phyloP scores from a whole-genome alignment of 768 basidiomycete genomes.

The Dacryopinax primogenitus region DNA sequence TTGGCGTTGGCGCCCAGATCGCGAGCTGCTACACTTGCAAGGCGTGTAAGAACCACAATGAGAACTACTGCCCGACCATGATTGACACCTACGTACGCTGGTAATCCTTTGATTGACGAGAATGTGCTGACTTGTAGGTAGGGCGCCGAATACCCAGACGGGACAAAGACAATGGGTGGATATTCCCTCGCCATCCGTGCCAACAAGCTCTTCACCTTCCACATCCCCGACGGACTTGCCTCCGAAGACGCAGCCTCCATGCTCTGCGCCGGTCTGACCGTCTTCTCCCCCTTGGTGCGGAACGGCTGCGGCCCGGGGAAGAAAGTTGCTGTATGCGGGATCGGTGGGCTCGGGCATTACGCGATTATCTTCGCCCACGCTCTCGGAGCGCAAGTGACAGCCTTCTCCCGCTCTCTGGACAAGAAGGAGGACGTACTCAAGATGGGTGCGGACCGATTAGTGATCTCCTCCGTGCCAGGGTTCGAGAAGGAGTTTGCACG shows the following conservation, averaged over 20 bases:
- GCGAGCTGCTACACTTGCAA: constrained; percentile 20
- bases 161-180: constrained; percentile 15
- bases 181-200: constrained; percentile 31
- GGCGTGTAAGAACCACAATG: constrained; percentile 8
- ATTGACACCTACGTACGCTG: constrained; percentile 21
- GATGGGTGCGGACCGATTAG: constrained; percentile 29
- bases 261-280: constrained; percentile 30
- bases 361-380: constrained; percentile 29
- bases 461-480: constrained; percentile 25
- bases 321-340: constrained; percentile 34
- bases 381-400: constrained; percentile 30
- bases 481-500: constrained; percentile 20
- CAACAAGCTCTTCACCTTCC: constrained; percentile 30
- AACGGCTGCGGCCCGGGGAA: constrained; percentile 30
- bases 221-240: constrained; percentile 28
- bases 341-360: constrained; percentile 28
- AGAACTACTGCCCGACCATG: constrained; percentile 5
- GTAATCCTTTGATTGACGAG: constrained; percentile 6
- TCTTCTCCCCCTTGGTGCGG: constrained; percentile 28
- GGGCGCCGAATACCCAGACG: neutral
- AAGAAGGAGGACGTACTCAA: constrained; percentile 29
- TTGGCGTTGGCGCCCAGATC: constrained; percentile 30
- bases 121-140: neutral
- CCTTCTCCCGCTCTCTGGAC: constrained; percentile 27
- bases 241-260: constrained; percentile 32